Evolutionary conservation across 768 basidiomycete genomes (phyloP).

Genomic region (Strobilomyces dryophilus): DNA sequence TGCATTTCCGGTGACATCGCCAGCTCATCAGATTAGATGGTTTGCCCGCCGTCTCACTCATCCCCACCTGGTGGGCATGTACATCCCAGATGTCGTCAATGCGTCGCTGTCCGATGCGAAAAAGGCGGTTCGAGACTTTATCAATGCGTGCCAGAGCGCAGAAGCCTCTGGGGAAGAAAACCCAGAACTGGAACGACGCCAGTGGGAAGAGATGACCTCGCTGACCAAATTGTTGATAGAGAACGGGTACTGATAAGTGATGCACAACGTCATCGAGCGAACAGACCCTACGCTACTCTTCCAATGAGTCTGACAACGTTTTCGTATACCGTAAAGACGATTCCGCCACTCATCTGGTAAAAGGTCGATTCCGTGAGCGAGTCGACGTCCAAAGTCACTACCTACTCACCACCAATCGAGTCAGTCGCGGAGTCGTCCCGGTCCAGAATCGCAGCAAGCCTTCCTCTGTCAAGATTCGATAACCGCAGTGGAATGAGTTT

Average conservation of each 20-base stretch:
- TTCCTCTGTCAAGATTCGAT: slow-evolving; percentile 91
- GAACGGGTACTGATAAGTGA: background rate
- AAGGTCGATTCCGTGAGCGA: background rate
- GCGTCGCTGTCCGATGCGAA: slow-evolving; percentile 8
- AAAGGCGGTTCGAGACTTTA: slow-evolving; percentile 5
- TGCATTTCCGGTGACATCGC: too few species aligned
- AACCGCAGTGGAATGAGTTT: slow-evolving; percentile 94
- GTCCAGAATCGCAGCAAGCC: slow-evolving; percentile 94
- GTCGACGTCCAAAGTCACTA: background rate
- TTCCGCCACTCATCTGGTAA: slow-evolving; percentile 82
- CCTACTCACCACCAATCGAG: slow-evolving; percentile 73
- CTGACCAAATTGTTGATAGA: slow-evolving; percentile 16
- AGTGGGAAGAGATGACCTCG: slow-evolving; percentile 19
- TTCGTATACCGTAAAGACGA: slow-evolving; percentile 91
- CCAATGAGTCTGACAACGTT: slow-evolving; percentile 60
- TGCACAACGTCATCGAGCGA: background rate
- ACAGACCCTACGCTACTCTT: slow-evolving; percentile 11
- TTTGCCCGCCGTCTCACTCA: slow-evolving; percentile 17
- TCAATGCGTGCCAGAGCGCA: slow-evolving; percentile 11
- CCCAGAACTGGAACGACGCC: slow-evolving; percentile 14
- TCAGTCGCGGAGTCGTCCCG: slow-evolving; percentile 88
- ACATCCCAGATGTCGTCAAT: background rate
- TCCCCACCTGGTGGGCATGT: slow-evolving; percentile 14
- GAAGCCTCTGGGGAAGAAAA: slow-evolving; percentile 8
- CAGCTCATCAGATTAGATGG: slow-evolving; percentile 7